Base-by-base conservation (phyloP, 2,329 filamentous ascomycete genomes). In the Colletotrichum acutatum region DNA sequence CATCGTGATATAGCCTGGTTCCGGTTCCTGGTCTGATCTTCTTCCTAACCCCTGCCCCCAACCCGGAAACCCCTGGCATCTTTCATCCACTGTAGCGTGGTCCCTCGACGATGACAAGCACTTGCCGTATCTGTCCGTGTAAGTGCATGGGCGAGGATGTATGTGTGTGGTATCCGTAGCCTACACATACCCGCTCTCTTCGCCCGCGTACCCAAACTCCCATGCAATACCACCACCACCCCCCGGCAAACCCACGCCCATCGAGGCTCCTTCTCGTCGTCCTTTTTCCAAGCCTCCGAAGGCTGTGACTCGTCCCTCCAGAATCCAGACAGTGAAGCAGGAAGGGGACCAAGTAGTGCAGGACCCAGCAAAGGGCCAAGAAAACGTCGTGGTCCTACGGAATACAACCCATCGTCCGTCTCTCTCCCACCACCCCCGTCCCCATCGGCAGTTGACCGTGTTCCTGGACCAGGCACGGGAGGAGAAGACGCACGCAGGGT, bases 11-110 rank as follows among this genome's bases (percentile, higher is more conserved):
- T 49, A 60, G 54, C 56, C 57, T 58, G 56, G 46, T 22, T 61
- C 52, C 64, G 59, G 60, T 72, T 64, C 70, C 70, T 70, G 42
- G 66, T 57, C 66, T 52, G 70, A 72, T 64, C 42, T 72, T 56
- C 59, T 70, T 34, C 24, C 37, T 56, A 6, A 22, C 26, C 53
- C 42, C 60, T 28, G n/a, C 24, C 65, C 26, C 49, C 52, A 58
- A 19, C 52, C 52, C 52, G 52, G 53, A 34, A 37, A 9, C 11
- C 42, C 42, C 42, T 52, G 26, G n/a, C 28, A 16, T 62, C 19
- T 62, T 7, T 24, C 59, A 12, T 52, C 26, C 42, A n/a, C 60
- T 52, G n/a, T 28, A 22, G 14, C 42, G 12, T 32, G 34, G 42
- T 19, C 19, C 42, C 42, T 49, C 42, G 19, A 22, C 8, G 42